phyloP scores from a whole-genome alignment of 768 basidiomycete species.

The Phylloporus rhodoxanthus region DNA sequence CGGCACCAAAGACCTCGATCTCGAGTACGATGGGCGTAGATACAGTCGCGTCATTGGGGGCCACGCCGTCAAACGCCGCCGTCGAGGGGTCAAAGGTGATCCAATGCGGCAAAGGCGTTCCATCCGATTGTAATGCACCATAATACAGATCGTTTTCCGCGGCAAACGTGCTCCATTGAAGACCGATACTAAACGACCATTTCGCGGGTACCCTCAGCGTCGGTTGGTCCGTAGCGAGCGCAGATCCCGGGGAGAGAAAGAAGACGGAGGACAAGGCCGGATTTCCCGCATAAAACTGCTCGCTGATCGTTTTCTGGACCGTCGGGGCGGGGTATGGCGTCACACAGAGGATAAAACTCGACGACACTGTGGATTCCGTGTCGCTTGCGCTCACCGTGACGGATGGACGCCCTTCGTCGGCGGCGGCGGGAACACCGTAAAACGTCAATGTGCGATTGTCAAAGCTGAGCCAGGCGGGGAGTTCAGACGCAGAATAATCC shows the following conservation, averaged over 20 bases:
- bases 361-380: constrained; percentile 44
- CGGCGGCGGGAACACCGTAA: constrained; percentile 55
- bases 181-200: constrained; percentile 91
- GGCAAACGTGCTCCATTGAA: constrained; percentile 58
- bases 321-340: constrained; percentile 49
- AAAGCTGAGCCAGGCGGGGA: constrained; percentile 79
- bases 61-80: constrained; percentile 74
- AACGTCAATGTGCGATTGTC: constrained; percentile 56
- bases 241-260: constrained; percentile 53
- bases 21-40: constrained; percentile 39
- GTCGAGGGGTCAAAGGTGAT: constrained; percentile 60
- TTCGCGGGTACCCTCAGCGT: constrained; percentile 66
- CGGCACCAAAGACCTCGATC: constrained; percentile 63
- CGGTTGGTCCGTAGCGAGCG: constrained; percentile 45
- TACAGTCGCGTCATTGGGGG: constrained; percentile 45
- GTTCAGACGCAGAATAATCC: constrained; percentile 45
- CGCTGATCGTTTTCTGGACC: constrained; percentile 45
- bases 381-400: constrained; percentile 64
- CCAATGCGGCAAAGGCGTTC: constrained; percentile 72
- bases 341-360: constrained; percentile 52
- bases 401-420: constrained; percentile 56
- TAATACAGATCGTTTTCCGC: constrained; percentile 52
- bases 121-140: constrained; percentile 55
- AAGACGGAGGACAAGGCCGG: constrained; percentile 74
- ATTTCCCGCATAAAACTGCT: constrained; percentile 57